Evolutionary conservation across 139 green algal genomes (phyloP).

Genomic region (Desmodesmus armatus): DNA sequence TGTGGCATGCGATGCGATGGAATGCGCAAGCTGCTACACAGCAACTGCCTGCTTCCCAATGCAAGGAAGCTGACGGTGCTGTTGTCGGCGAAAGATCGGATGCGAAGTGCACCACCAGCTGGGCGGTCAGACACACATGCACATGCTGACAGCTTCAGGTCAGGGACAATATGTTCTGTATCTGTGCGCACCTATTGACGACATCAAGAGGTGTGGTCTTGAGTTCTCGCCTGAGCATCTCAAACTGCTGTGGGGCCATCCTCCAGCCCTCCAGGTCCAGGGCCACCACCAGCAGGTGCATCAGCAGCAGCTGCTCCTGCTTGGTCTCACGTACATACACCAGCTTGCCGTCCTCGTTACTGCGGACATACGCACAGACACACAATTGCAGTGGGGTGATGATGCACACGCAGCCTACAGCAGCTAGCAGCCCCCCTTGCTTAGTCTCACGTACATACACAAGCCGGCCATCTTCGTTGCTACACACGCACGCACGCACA

Average conservation of each 20-base stretch:
- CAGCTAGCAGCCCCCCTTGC: neutral
- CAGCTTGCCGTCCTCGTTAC: neutral
- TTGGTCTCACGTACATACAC: slow-evolving; percentile 38
- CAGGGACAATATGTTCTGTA: neutral
- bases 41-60: neutral
- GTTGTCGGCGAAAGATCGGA: neutral
- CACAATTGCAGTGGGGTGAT: too few species aligned
- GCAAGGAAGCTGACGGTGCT: neutral
- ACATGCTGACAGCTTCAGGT: neutral
- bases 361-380: too few species aligned
- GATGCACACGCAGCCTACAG: too few species aligned
- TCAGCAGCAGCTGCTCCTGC: slow-evolving; percentile 38
- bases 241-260: slow-evolving; percentile 38
- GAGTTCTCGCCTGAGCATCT: slow-evolving; percentile 36
- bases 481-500: neutral
- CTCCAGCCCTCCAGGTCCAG: slow-evolving; percentile 50
- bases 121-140: neutral
- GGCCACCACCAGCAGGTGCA: slow-evolving; percentile 49
- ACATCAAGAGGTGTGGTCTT: slow-evolving; percentile 45
- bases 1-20: neutral
- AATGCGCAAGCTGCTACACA: too few species aligned
- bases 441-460: neutral
- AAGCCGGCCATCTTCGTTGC: neutral
- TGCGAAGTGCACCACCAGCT: neutral
- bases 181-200: slow-evolving; percentile 21